phyloP scores from a whole-genome alignment of 2,329 filamentous ascomycete species.

The Neofusicoccum sp. region DNA sequence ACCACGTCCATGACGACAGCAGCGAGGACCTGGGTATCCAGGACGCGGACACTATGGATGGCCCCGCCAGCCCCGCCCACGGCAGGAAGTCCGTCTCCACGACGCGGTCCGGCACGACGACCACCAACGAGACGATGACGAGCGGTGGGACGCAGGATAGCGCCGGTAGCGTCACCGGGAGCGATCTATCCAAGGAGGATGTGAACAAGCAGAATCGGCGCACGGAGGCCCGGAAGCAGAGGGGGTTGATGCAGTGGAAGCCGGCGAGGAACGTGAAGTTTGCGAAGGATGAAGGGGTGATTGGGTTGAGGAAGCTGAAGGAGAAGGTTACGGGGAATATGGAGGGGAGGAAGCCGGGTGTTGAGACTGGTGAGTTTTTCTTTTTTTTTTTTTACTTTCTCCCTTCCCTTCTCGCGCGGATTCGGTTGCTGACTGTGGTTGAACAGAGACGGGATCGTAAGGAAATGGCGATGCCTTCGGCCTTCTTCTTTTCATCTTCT shows the following conservation, averaged over 20 bases:
- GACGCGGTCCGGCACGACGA: conserved; percentile 21
- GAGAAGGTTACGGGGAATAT: conserved; percentile 70
- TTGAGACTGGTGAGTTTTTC: conserved; percentile 64
- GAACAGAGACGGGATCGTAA: too few relatives aligned
- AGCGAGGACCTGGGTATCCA: conserved; percentile 58
- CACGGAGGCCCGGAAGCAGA: conserved; percentile 75
- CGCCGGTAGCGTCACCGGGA: neutral
- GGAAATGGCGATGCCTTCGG: too few relatives aligned
- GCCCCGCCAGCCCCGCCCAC: conserved; percentile 25
- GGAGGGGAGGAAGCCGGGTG: conserved; percentile 78
- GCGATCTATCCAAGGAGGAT: conserved; percentile 46
- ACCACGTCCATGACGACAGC: conserved; percentile 40
- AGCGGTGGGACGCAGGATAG: conserved; percentile 23
- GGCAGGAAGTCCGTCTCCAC: conserved; percentile 25
- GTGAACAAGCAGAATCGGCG: conserved; percentile 68
- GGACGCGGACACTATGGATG: conserved; percentile 47
- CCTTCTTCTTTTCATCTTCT: too few relatives aligned
- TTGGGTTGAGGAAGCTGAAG: conserved; percentile 71
- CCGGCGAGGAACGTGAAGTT: conserved; percentile 83
- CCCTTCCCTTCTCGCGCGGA: neutral
- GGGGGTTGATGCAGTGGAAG: conserved; percentile 93
- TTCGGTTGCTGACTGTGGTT: too few relatives aligned
- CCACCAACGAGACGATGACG: neutral
- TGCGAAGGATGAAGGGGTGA: conserved; percentile 82
- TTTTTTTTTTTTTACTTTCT: neutral